Conservation (phyloP, 768 basidiomycete genomes). For the Termitomyces sp. region DNA sequence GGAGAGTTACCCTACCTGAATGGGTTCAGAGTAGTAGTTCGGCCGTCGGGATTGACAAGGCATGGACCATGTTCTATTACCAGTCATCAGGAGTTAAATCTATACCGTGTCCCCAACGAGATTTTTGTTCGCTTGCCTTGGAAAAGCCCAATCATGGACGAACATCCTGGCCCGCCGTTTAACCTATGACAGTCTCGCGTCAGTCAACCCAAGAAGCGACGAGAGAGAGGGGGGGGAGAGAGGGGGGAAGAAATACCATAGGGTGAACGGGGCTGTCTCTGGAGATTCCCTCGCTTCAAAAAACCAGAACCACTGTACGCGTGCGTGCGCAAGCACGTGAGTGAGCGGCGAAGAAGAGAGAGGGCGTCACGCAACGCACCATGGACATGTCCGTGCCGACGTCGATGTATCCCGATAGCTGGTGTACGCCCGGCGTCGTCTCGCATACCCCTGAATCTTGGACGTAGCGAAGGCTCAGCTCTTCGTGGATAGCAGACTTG, state of each 20-base stretch:
- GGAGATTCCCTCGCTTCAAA: conserved; percentile 59
- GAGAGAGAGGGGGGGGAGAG: conserved; percentile 40
- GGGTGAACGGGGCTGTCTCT: conserved; percentile 59
- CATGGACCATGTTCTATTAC: conserved; percentile 64
- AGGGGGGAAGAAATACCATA: conserved; percentile 60
- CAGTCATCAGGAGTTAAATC: neutral
- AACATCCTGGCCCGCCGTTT: conserved; percentile 60
- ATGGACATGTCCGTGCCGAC: conserved; percentile 54
- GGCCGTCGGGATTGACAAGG: conserved; percentile 47
- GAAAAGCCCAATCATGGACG: conserved; percentile 62
- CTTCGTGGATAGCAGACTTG: conserved; percentile 16
- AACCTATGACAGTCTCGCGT: conserved; percentile 26
- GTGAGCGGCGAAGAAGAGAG: no score
- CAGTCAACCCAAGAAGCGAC: neutral
- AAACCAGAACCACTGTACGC: conserved; percentile 72
- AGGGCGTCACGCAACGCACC: conserved; percentile 57
- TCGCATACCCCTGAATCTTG: conserved; percentile 61
- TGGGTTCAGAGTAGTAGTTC: conserved; percentile 51
- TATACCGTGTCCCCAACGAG: no score
- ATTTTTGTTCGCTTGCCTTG: conserved; percentile 33
- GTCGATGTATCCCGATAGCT: conserved; percentile 60
- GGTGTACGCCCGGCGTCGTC: conserved; percentile 54
- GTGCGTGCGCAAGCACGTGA: conserved; percentile 25
- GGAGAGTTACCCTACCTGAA: conserved; percentile 53
- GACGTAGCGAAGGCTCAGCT: conserved; percentile 40